Evolutionary conservation across 345 rosid genomes (phyloP).

Genomic region (Rhizophora apiculata): DNA sequence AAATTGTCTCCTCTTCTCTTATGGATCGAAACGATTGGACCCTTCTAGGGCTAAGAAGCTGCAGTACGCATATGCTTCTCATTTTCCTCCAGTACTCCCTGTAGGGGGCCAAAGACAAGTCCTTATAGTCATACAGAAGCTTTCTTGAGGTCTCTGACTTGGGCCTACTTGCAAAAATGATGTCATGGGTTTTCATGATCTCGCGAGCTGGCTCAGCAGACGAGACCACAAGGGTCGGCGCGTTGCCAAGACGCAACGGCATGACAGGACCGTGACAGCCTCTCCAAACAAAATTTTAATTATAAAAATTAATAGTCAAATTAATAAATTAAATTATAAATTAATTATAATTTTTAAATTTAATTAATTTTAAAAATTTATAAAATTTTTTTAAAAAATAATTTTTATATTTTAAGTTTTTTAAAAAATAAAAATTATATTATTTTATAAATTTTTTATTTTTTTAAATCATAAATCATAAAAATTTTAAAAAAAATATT

Average conservation of each 20-base stretch:
- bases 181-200: constrained; percentile 16
- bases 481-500: no score
- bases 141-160: constrained; percentile 1
- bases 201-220: constrained; percentile 17
- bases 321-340: no score
- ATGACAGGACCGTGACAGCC: constrained; percentile 25
- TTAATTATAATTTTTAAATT: no score
- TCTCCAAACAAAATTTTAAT: no score
- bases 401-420: no score
- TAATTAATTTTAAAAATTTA: no score
- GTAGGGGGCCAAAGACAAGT: constrained; percentile 14
- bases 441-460: no score
- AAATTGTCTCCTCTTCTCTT: constrained; percentile 20
- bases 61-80: constrained; percentile 16
- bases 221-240: constrained; percentile 11
- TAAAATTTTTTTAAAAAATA: no score
- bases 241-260: constrained; percentile 17
- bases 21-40: constrained; percentile 16
- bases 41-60: constrained; percentile 15
- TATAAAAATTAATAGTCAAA: no score
- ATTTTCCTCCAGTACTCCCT: constrained; percentile 25
- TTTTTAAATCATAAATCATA: no score
- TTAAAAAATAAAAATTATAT: no score
- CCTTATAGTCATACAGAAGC: constrained; percentile 8
- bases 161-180: constrained; percentile 12